Conservation (phyloP, 495 filamentous ascomycete genomes). For the Astrocystis sublimbata region DNA sequence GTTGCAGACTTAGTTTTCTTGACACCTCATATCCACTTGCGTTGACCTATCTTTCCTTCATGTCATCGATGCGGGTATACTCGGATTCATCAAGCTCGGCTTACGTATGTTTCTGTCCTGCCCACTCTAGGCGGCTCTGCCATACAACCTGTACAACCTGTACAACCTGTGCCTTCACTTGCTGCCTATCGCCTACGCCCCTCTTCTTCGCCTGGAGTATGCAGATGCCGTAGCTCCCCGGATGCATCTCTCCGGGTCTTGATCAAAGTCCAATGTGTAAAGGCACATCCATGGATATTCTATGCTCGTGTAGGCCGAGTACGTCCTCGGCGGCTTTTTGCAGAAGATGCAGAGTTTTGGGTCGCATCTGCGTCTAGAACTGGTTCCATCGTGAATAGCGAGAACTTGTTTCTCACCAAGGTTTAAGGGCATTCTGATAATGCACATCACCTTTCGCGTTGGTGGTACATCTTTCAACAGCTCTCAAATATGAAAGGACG, state of each 20-base stretch:
- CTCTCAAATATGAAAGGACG: neutral
- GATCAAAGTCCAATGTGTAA: neutral
- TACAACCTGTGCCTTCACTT: too few relatives aligned
- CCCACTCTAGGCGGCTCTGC: neutral
- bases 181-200: neutral
- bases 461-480: neutral
- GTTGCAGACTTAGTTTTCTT: slow-evolving; percentile 3
- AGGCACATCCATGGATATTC: neutral
- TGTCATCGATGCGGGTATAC: neutral
- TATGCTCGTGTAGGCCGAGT: slow-evolving; percentile 1
- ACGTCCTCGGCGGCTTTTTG: neutral
- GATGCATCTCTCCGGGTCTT: neutral
- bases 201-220: neutral
- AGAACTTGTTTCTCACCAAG: slow-evolving; percentile 1
- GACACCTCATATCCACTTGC: neutral
- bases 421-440: neutral
- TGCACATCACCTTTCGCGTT: neutral
- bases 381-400: neutral
- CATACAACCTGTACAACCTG: too few relatives aligned
- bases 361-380: neutral
- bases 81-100: neutral
- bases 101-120: neutral
- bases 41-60: neutral
- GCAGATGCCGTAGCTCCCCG: neutral
- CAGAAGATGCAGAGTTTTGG: neutral